These are phyloP conservation scores for Cystofilobasidium bisporidii DNA, from an alignment of 768 basidiomycete species.

Conservation along the genomic window DNA sequence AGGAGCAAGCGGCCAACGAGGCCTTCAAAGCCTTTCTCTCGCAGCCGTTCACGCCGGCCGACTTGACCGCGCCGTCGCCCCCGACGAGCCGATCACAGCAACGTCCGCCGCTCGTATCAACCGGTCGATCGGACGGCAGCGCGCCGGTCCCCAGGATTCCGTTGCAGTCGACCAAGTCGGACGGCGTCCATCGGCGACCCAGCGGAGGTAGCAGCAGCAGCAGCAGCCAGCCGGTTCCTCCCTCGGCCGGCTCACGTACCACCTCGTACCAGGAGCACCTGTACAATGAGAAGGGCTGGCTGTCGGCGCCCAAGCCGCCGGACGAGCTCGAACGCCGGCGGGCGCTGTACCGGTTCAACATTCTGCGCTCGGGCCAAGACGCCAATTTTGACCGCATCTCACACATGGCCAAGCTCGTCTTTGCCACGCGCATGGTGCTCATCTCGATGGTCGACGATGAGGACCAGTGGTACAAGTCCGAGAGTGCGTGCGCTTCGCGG, in stretches of 20 bases:
- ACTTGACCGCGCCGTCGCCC: not conserved
- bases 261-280: slow-evolving; percentile 28
- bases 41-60: slow-evolving; percentile 13
- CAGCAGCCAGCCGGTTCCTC: not conserved
- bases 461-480: slow-evolving; percentile 86
- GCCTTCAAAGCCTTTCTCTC: slow-evolving; percentile 5
- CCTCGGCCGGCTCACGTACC: not conserved
- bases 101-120: not conserved
- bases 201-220: slow-evolving; percentile 6
- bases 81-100: not conserved
- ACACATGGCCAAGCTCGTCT: slow-evolving; percentile 85
- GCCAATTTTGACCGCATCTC: slow-evolving; percentile 88
- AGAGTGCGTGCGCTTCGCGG: slow-evolving; percentile 49
- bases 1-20: not conserved
- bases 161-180: not conserved
- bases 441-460: slow-evolving; percentile 76
- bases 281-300: slow-evolving; percentile 38
- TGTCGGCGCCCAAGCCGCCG: slow-evolving; percentile 72
- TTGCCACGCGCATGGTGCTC: slow-evolving; percentile 73
- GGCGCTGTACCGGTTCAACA: slow-evolving; percentile 83
- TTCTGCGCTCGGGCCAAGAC: slow-evolving; percentile 51
- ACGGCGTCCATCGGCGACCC: not conserved
- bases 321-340: slow-evolving; percentile 72
- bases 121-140: slow-evolving; percentile 4
- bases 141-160: not conserved